Percentiles rank a stretch among this genome's conserved stretches.
Evolutionary conservation across 2,329 filamentous ascomycete genomes (phyloP).

Genomic region (Xylariales sp.): DNA sequence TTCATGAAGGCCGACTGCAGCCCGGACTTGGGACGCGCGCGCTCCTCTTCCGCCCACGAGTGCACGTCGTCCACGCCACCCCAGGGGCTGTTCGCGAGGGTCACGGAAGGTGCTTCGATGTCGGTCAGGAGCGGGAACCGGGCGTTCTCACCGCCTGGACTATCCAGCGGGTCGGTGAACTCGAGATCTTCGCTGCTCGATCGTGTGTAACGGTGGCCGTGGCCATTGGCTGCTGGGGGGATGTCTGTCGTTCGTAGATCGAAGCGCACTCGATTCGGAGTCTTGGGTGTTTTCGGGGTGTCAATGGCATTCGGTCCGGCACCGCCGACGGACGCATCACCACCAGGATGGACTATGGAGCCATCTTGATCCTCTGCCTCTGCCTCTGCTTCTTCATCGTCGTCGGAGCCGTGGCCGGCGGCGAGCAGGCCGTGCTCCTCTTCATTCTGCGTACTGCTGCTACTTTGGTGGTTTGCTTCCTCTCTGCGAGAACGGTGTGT

Average conservation of each 20-base stretch:
- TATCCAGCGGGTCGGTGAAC: slow-evolving; percentile 12
- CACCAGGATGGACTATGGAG: background rate
- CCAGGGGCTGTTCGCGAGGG: slow-evolving; percentile 58
- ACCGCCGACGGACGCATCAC: background rate
- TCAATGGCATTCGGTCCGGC: background rate
- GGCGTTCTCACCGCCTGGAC: slow-evolving; percentile 42
- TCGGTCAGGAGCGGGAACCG: slow-evolving; percentile 64
- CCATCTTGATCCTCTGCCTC: slow-evolving; percentile 14
- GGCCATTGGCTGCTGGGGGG: slow-evolving; percentile 22
- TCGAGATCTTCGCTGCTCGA: slow-evolving; percentile 16
- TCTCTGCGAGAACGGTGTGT: slow-evolving; percentile 23
- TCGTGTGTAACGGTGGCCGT: slow-evolving; percentile 12
- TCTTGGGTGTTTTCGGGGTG: slow-evolving; percentile 41
- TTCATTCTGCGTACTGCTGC: slow-evolving; percentile 21
- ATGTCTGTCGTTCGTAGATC: slow-evolving; percentile 35
- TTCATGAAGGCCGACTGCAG: slow-evolving; percentile 95
- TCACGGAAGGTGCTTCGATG: slow-evolving; percentile 65
- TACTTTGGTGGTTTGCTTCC: slow-evolving; percentile 29
- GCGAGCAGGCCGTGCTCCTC: slow-evolving; percentile 35
- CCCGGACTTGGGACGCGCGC: slow-evolving; percentile 71
- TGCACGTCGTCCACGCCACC: slow-evolving; percentile 36
- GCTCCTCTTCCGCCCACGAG: slow-evolving; percentile 49
- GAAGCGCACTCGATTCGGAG: slow-evolving; percentile 64
- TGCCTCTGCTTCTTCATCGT: slow-evolving; percentile 19
- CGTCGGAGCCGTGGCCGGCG: slow-evolving; percentile 18